These are phyloP conservation scores for Trametes hirsuta DNA, from an alignment of 1,284 basidiomycete species.

Conservation along the genomic window DNA sequence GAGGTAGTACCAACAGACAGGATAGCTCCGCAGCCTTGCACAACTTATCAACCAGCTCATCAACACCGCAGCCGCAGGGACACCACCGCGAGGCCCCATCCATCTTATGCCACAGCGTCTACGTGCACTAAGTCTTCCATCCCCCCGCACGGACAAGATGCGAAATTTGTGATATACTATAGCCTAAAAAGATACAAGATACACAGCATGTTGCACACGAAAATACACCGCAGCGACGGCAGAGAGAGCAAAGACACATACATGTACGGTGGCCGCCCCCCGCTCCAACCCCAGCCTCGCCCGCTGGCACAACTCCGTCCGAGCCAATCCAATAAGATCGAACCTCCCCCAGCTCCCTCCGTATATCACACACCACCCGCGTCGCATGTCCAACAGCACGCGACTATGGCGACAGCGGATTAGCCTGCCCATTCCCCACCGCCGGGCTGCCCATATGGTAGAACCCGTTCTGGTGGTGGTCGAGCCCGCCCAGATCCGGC, in stretches of 20 bases:
- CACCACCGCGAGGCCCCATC: too few relatives aligned
- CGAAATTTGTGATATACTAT: neutral
- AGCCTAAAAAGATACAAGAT: slow-evolving; percentile 6
- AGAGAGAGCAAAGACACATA: neutral
- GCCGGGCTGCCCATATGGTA: slow-evolving; percentile 19
- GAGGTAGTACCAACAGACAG: too few relatives aligned
- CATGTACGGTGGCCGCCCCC: neutral
- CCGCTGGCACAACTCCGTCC: neutral
- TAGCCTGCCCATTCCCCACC: slow-evolving; percentile 8
- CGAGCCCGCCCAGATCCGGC: slow-evolving; percentile 21
- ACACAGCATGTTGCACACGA: slow-evolving; percentile 15
- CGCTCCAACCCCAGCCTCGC: neutral
- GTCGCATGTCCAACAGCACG: too few relatives aligned
- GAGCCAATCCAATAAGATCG: neutral
- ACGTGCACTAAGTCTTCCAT: too few relatives aligned
- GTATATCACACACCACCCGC: neutral
- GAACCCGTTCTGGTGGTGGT: slow-evolving; percentile 17
- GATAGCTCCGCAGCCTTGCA: too few relatives aligned
- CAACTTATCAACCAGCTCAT: too few relatives aligned
- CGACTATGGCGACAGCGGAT: slow-evolving; percentile 13
- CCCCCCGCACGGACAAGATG: too few relatives aligned
- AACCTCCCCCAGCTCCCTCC: neutral
- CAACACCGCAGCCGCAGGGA: too few relatives aligned
- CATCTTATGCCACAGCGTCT: too few relatives aligned
- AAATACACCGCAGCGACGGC: slow-evolving; percentile 7